phyloP scores from a whole-genome alignment of 2,329 filamentous ascomycete genomes.

The Hyphodiscus sp. region DNA sequence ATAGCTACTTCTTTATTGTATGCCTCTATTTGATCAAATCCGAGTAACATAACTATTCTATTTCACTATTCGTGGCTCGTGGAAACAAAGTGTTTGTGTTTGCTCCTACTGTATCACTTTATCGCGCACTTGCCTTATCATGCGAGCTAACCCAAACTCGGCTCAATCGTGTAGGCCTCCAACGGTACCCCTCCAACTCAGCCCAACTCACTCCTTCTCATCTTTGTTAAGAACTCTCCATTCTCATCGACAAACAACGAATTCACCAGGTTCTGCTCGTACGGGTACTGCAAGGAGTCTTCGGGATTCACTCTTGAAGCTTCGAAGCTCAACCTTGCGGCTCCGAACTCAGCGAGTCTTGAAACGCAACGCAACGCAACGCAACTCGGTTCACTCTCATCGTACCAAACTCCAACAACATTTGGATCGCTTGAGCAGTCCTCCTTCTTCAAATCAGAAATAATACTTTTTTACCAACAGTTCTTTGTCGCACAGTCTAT shows the following conservation, averaged over 20 bases:
- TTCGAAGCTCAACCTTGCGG: not conserved
- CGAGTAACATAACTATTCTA: not conserved
- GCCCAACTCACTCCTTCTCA: too few species aligned
- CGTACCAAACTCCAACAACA: not conserved
- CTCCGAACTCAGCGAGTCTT: not conserved
- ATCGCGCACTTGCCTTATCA: not conserved
- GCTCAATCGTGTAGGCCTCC: not conserved
- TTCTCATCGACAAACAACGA: not conserved
- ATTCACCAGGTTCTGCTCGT: not conserved
- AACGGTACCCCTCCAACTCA: too few species aligned
- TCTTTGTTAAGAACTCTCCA: not conserved
- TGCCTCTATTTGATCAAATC: not conserved
- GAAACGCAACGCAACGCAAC: not conserved
- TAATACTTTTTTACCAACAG: not conserved
- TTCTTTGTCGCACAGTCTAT: not conserved
- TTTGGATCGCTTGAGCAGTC: not conserved
- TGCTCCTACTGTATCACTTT: not conserved
- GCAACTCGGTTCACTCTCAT: not conserved
- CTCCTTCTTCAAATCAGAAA: not conserved
- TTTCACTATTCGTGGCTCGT: not conserved
- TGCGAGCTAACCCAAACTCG: not conserved
- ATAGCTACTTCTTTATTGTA: not conserved
- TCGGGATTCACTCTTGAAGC: not conserved
- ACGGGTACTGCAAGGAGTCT: not conserved
- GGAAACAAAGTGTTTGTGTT: not conserved